Percentiles rank a stretch among this genome's conserved stretches.
Evolutionary conservation across 495 filamentous ascomycete species (phyloP).

Genomic region (Penicillium arizonense): DNA sequence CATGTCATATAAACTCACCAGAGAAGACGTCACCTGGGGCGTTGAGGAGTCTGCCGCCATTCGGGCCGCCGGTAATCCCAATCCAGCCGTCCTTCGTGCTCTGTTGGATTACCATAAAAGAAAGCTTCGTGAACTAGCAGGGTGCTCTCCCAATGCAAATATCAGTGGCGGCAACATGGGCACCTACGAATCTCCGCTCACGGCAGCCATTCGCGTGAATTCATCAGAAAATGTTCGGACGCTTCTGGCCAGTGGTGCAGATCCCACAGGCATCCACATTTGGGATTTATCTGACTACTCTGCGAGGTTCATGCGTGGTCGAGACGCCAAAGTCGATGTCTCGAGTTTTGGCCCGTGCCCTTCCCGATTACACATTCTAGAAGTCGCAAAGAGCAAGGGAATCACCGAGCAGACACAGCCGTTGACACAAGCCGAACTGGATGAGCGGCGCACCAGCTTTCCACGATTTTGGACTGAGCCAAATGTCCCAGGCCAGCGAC

Average conservation of each 20-base stretch:
- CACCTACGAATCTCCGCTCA: constrained; percentile 9
- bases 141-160: constrained; percentile 3
- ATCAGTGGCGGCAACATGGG: background rate
- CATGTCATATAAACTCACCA: constrained; percentile 3
- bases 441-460: constrained; percentile 12
- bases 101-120: background rate
- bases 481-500: constrained; percentile 8
- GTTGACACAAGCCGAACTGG: constrained; percentile 13
- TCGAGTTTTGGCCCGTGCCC: constrained; percentile 3
- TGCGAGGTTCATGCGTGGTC: constrained; percentile 8
- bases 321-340: constrained; percentile 5
- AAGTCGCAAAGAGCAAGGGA: background rate
- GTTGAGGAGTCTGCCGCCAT: background rate
- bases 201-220: constrained; percentile 8
- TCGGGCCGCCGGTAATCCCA: background rate
- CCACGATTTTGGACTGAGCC: constrained; percentile 20
- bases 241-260: constrained; percentile 4
- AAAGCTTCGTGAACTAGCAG: background rate
- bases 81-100: constrained; percentile 3
- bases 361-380: background rate
- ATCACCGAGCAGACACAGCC: background rate
- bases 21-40: background rate
- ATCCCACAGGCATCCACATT: constrained; percentile 3
- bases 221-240: constrained; percentile 3
- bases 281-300: constrained; percentile 8